Conservation (phyloP, 2,329 filamentous ascomycete genomes). For the Cercospora janseana region DNA sequence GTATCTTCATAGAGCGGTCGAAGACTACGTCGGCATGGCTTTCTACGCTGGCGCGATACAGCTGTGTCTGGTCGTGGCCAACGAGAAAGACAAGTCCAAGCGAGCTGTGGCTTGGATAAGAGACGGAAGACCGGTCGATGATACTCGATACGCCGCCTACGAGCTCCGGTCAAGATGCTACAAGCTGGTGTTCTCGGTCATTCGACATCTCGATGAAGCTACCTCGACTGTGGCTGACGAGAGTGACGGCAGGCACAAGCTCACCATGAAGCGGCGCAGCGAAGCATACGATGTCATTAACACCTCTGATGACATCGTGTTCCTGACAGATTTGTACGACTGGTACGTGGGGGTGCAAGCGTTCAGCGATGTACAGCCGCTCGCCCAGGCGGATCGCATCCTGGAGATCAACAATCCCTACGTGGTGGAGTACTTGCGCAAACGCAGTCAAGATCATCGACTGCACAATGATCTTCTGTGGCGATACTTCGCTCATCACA, state of each 20-base stretch:
- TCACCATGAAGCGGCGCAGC: constrained; percentile 72
- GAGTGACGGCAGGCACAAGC: constrained; percentile 73
- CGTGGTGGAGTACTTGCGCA: constrained; percentile 80
- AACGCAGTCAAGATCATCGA: constrained; percentile 68
- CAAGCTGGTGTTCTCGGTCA: constrained; percentile 77
- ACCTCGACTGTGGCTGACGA: constrained; percentile 67
- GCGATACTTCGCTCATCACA: constrained; percentile 83
- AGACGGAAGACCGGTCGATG: constrained; percentile 71
- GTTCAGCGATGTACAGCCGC: constrained; percentile 52
- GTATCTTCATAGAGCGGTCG: constrained; percentile 73
- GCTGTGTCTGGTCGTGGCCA: constrained; percentile 77
- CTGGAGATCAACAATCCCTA: constrained; percentile 81
- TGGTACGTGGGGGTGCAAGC: constrained; percentile 64
- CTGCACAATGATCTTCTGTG: constrained; percentile 87
- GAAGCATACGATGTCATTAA: constrained; percentile 93
- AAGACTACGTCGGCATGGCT: constrained; percentile 74
- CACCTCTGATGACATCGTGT: constrained; percentile 83
- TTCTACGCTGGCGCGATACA: constrained; percentile 92
- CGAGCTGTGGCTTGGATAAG: constrained; percentile 81
- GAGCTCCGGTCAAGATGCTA: constrained; percentile 76
- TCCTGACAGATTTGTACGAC: constrained; percentile 94
- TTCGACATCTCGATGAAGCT: constrained; percentile 72
- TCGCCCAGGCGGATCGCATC: constrained; percentile 81
- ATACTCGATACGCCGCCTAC: constrained; percentile 67
- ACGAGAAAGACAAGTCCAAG: constrained; percentile 83